Base-by-base conservation (phyloP, 805 yeast species). In the Yamadazyma takamatsuzukensis region DNA sequence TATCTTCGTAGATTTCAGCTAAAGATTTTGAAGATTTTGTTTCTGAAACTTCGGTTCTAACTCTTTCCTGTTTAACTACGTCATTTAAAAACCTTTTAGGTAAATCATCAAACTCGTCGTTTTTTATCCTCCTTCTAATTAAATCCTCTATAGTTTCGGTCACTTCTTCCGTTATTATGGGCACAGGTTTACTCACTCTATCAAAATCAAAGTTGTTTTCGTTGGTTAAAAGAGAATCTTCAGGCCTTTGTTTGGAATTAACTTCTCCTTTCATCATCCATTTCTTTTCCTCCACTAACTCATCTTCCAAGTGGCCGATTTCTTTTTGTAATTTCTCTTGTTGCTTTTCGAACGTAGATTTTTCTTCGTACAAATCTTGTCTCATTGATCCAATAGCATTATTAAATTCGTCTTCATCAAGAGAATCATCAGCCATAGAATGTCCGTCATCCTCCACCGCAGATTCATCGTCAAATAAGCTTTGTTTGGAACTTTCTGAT, bases 181-280 rank as follows among this genome's bases (percentile, higher is more conserved):
- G 98, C 4, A 88, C 97, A 0, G 98, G 96, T 49, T 90, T 90
- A 6, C 96, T 79, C 5, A 88, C 85, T 50, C 97, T 75, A 48
- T 90, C 98, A 51, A 90, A 93, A 45, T 88, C 94, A 33, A 90
- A 64, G 25, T 74, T 87, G 34, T 59, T 69, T 3, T 59, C 51
- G 48, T 84, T 95, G 26, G 80, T 81, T 36, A 93, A 58, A 24
- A 93, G 66, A 1, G 97, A 81, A 62, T 93, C 96, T 27, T 69
- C 67, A 6, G 95, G 95, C 53, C 98, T 73, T 44, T 81, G 83
- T 41, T 73, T 77, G 2, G 88, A 84, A 37, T 74, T 73, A 2
- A 86, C 88, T 61, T 93, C 98, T 61, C 98, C 98, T 48, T 80
- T 83, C 76, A 90, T 72, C 6, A 95, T 78, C 98, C 98, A 90